These are phyloP conservation scores for Lichtheimia ramosa DNA, from an alignment of 371 early-diverging fungal genomes.

Conservation along the genomic window DNA sequence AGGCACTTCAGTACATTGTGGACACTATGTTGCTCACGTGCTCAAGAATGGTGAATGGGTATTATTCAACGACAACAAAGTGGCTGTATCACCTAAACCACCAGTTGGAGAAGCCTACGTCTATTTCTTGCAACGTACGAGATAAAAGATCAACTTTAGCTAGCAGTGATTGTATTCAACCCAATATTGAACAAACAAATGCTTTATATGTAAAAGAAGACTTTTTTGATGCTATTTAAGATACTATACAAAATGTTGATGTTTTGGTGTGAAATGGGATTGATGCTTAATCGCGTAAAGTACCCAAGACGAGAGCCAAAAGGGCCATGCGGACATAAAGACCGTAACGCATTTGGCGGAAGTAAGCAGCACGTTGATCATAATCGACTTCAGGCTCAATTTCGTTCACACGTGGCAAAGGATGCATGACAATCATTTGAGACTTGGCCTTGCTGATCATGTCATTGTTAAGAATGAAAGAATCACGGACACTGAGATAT, in stretches of 20 bases:
- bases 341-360: constrained; percentile 97
- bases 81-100: constrained; percentile 70
- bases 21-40: constrained; percentile 95
- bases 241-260: not conserved
- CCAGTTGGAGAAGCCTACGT: constrained; percentile 75
- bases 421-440: constrained; percentile 98
- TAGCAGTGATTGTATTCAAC: not conserved
- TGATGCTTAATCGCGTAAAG: constrained; percentile 30
- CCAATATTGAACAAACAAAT: not conserved
- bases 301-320: constrained; percentile 78
- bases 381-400: constrained; percentile 96
- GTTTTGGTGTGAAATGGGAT: not conserved
- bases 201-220: not conserved
- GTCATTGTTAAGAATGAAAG: constrained; percentile 87
- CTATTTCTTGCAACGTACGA: constrained; percentile 54
- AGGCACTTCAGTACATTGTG: constrained; percentile 95
- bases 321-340: constrained; percentile 97
- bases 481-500: constrained; percentile 77
- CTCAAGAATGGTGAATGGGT: constrained; percentile 76
- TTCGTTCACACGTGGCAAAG: constrained; percentile 93
- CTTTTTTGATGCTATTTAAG: no score
- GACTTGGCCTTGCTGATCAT: constrained; percentile 84
- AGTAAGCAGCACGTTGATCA: constrained; percentile 96
- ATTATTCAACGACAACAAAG: constrained; percentile 94
- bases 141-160: not conserved